phyloP scores from a whole-genome alignment of 179 eudicot genomes.

The Spinacia oleracea region DNA sequence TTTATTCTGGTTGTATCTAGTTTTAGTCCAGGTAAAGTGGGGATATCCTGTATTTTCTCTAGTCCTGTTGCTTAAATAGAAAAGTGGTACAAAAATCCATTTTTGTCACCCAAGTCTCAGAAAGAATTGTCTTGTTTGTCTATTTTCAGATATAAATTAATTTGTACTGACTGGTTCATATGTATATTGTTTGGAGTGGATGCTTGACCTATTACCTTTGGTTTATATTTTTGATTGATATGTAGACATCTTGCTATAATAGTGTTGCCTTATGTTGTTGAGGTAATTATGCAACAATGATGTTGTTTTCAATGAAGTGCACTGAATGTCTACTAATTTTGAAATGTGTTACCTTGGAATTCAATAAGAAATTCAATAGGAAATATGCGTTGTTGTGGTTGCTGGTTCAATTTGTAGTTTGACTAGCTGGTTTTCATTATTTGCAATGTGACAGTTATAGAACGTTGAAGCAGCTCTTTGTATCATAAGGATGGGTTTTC shows the following conservation, averaged over 20 bases:
- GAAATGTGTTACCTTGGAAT: background rate
- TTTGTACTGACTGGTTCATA: background rate
- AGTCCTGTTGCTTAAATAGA: background rate
- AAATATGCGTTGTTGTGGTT: background rate
- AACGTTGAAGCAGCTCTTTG: background rate
- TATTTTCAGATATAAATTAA: background rate
- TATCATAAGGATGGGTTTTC: background rate
- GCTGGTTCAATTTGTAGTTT: background rate
- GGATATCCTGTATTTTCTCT: background rate
- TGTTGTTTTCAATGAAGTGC: too few species aligned
- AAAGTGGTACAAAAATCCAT: background rate
- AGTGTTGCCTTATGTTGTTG: too few species aligned
- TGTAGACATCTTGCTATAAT: background rate
- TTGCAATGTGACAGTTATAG: background rate
- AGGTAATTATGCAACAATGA: background rate
- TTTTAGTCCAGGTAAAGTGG: background rate
- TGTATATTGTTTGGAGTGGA: background rate
- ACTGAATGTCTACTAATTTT: too few species aligned
- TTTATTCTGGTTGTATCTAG: background rate
- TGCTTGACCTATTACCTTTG: background rate
- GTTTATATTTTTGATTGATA: background rate
- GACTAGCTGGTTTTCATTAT: background rate
- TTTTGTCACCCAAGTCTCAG: background rate
- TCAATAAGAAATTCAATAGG: background rate
- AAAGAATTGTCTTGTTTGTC: background rate